Percentiles rank a stretch among this genome's conserved stretches.
Evolutionary conservation across 2,329 filamentous ascomycete species (phyloP).

Genomic region (Aspergillus flavus): DNA sequence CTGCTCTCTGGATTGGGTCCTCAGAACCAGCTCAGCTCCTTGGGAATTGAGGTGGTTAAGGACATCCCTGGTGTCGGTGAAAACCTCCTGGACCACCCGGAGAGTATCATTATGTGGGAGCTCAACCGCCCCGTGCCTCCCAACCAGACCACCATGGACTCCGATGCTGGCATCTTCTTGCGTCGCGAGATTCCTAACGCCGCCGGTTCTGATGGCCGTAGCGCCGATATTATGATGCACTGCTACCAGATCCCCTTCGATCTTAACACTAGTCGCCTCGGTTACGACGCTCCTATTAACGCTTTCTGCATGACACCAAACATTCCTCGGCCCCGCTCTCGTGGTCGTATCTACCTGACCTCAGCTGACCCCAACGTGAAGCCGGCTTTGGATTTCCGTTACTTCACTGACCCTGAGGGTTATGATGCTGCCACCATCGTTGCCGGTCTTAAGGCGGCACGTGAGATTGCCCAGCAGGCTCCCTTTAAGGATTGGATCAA

Average conservation of each 20-base stretch:
- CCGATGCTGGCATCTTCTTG: constrained; percentile 84
- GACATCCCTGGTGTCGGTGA: constrained; percentile 65
- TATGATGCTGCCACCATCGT: constrained; percentile 84
- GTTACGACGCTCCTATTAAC: constrained; percentile 70
- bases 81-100: constrained; percentile 67
- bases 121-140: constrained; percentile 75
- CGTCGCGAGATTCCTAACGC: constrained; percentile 75
- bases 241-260: constrained; percentile 95
- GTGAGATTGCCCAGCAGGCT: constrained; percentile 71
- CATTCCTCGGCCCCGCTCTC: constrained; percentile 79
- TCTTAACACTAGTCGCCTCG: constrained; percentile 79
- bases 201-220: constrained; percentile 68
- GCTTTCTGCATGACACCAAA: constrained; percentile 95
- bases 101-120: constrained; percentile 73
- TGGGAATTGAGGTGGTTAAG: constrained; percentile 61
- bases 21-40: constrained; percentile 52
- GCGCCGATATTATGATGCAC: constrained; percentile 92
- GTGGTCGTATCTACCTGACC: constrained; percentile 76
- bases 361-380: constrained; percentile 75
- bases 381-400: constrained; percentile 83
- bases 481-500: constrained; percentile 85
- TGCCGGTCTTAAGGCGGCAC: constrained; percentile 74
- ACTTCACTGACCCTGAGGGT: constrained; percentile 84
- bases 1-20: constrained; percentile 57
- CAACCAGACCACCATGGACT: constrained; percentile 89